phyloP scores from a whole-genome alignment of 345 rosid genomes.

The Cardamine resedifolia region DNA sequence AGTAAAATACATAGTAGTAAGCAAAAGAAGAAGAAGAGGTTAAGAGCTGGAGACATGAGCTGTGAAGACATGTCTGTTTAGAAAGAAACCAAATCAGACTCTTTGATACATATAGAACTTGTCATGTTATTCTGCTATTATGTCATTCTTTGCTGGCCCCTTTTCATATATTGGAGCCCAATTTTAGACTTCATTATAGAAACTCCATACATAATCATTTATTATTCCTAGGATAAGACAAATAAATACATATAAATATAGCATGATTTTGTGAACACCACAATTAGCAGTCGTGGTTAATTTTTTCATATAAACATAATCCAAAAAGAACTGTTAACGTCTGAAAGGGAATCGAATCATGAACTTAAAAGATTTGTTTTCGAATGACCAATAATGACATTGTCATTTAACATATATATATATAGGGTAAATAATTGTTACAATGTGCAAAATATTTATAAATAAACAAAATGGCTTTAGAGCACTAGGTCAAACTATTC shows the following conservation, averaged over 20 bases:
- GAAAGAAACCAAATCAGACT: constrained; percentile 33
- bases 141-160: constrained; percentile 32
- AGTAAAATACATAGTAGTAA: background rate
- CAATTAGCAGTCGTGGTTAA: constrained; percentile 5
- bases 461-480: background rate
- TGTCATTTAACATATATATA: too few species aligned
- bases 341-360: constrained; percentile 25
- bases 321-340: constrained; percentile 21
- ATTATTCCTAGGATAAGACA: constrained; percentile 28
- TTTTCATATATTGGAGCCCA: constrained; percentile 20
- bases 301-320: constrained; percentile 10
- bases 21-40: background rate
- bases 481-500: constrained; percentile 1
- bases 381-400: constrained; percentile 22
- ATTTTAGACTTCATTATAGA: constrained; percentile 21
- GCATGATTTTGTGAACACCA: constrained; percentile 6
- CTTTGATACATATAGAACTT: constrained; percentile 27
- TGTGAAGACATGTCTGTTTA: constrained; percentile 29
- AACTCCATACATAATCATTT: constrained; percentile 22
- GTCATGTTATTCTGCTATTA: constrained; percentile 37
- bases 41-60: constrained; percentile 28
- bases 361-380: background rate
- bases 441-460: background rate
- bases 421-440: background rate
- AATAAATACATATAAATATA: background rate